A percentile compares a stretch with the other conserved stretches of the same genome.
phyloP scores from a whole-genome alignment of 306 rosid species.

The Ormosia semicastrata region DNA sequence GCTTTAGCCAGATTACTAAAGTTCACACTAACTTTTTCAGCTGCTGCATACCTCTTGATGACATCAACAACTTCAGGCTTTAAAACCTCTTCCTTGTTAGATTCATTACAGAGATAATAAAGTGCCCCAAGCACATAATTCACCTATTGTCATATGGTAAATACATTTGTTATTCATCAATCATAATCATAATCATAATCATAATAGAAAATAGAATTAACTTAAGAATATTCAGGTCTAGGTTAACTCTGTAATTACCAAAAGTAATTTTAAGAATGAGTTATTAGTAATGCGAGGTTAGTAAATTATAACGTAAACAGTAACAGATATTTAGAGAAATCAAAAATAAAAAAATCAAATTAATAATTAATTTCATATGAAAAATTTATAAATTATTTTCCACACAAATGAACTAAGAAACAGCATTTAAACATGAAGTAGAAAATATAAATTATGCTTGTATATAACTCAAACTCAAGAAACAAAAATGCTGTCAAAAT shows the following conservation, averaged over 20 bases:
- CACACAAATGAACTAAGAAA: neutral
- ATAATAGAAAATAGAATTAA: neutral
- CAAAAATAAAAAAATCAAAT: neutral
- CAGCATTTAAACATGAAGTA: neutral
- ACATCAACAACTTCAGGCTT: constrained; percentile 83
- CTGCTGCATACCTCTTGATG: constrained; percentile 79
- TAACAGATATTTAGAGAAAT: neutral
- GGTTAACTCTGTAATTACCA: neutral
- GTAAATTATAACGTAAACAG: neutral
- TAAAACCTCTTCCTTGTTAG: constrained; percentile 62
- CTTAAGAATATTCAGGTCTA: neutral
- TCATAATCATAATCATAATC: neutral
- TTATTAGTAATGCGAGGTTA: neutral
- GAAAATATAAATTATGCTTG: neutral
- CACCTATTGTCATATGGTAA: constrained; percentile 45
- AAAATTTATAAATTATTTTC: neutral
- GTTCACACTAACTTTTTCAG: constrained; percentile 59
- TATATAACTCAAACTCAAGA: neutral
- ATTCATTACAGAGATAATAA: constrained; percentile 63
- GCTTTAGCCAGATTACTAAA: constrained; percentile 88
- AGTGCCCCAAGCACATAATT: constrained; percentile 79
- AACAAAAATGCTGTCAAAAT: neutral
- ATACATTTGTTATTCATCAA: constrained; percentile 5
- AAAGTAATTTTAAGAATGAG: neutral
- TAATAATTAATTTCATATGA: constrained; percentile 9